Percentiles rank a stretch among this genome's conserved stretches.
phyloP scores from a whole-genome alignment of 2,329 filamentous ascomycete species.

The Ophiostoma sp. region DNA sequence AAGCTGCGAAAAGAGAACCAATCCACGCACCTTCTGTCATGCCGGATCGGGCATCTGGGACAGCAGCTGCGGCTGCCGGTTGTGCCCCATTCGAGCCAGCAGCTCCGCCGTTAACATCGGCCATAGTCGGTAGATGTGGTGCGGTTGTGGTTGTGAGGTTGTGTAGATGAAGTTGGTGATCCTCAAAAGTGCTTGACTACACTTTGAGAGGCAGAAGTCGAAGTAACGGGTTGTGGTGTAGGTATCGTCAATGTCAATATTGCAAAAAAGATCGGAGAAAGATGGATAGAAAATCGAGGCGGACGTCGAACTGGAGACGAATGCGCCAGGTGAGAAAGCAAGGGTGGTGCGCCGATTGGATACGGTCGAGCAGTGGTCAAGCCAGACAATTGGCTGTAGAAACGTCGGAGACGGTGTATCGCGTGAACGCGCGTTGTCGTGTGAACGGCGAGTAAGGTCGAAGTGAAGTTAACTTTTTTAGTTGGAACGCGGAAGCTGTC shows the following conservation, averaged over 20 bases:
- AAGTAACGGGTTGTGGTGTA: not conserved
- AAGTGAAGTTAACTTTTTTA: not conserved
- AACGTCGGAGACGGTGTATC: not conserved
- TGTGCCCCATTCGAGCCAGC: not conserved
- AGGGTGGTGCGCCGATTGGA: not conserved
- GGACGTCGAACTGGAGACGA: not conserved
- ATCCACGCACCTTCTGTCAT: slow-evolving; percentile 25
- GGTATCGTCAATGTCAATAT: not conserved
- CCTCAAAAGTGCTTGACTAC: too few species aligned
- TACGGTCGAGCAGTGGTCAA: not conserved
- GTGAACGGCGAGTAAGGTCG: slow-evolving; percentile 6
- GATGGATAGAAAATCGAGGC: not conserved
- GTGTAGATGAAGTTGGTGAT: not conserved
- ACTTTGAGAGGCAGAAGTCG: not conserved
- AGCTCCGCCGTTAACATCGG: not conserved
- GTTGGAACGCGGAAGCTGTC: not conserved
- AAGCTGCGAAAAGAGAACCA: not conserved
- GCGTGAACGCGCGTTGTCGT: not conserved
- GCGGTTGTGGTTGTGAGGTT: not conserved
- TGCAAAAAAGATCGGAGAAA: not conserved
- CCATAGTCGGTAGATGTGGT: not conserved
- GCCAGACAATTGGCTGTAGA: not conserved
- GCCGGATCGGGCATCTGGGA: not conserved
- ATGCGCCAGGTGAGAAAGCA: not conserved
- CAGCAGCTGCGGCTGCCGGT: not conserved